Base-by-base conservation (phyloP, 1,139 yeast species). In the Diutina ranongensis region DNA sequence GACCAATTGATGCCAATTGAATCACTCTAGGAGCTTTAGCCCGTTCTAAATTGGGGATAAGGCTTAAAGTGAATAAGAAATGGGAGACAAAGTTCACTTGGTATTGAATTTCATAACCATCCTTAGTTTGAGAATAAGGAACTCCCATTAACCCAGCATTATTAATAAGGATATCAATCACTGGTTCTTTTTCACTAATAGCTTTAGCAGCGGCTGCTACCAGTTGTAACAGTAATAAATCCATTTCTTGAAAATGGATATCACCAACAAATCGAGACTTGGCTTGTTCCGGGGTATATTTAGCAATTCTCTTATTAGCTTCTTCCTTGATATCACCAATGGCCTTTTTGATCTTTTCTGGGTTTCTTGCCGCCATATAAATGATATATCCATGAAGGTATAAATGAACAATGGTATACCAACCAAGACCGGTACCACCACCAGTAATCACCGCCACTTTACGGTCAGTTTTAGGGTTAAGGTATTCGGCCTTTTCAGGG, bases 351-450 rank as follows among this genome's bases (percentile, higher is more conserved):
- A 82, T 80, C 51, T 78, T 72, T n/a, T 65, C 60, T 42, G 67
- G 68, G 52, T 72, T 79, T 51, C 95, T 64, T 1, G 94, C 92
- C 1, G 82, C 85, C 47, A 85, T 65, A 56, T 86, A 86, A 2
- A 86, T 81, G 3, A 71, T 64, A 57, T 76, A 83, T 0, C 96
- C 96, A 55, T 85, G 95, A 46, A 84, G 64, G 55, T 80, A 84
- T 12, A 87, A 68, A 55, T 85, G 94, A 19, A 85, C 63, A 3
- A 76, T 84, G 0, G 94, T 82, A 58, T 67, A 83, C 70, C 79
- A 84, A 3, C 96, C 95, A 20, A 84, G 72, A 0, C 95, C 95
- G 42, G 82, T 72, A 55, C 81, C 83, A 4, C 88, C 94, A 1
- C 95, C 94, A 0, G 94, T 82, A 28, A 86, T 77, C 5, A 85